Conservation (phyloP, 495 filamentous ascomycete species). For the Ascobolus immersus region DNA sequence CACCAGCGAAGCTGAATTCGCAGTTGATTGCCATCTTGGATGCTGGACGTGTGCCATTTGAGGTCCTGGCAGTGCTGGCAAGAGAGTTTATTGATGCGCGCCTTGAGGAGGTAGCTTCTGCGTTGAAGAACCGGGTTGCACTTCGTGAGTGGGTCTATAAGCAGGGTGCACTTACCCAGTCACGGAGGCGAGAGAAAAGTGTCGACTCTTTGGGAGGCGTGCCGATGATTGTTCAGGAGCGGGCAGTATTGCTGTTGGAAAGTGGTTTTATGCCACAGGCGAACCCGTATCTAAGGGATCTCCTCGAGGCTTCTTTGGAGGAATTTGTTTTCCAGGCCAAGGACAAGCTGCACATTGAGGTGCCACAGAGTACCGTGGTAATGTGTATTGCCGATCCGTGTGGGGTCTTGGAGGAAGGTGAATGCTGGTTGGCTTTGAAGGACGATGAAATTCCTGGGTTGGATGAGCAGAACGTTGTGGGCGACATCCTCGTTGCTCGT, state of each 20-base stretch:
- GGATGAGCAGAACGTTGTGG: conserved; percentile 31
- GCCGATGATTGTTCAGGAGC: conserved; percentile 4
- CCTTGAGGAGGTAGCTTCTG: conserved; percentile 31
- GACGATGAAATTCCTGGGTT: conserved; percentile 30
- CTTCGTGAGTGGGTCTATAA: conserved; percentile 33
- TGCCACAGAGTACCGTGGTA: conserved; percentile 49
- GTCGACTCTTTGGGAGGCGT: conserved; percentile 23
- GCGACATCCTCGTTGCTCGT: conserved; percentile 56
- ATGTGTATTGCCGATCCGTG: conserved; percentile 65
- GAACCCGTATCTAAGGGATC: conserved; percentile 32
- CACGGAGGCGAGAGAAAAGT: conserved; percentile 16
- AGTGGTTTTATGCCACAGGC: conserved; percentile 38
- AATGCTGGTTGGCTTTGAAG: conserved; percentile 58
- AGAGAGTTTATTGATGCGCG: conserved; percentile 32
- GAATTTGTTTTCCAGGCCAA: conserved; percentile 30
- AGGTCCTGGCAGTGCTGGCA: conserved; percentile 28
- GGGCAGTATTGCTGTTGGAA: conserved; percentile 19
- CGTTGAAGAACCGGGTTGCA: conserved; percentile 24
- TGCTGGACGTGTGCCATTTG: conserved; percentile 29
- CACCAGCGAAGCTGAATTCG: conserved; percentile 40
- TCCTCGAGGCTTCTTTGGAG: conserved; percentile 28
- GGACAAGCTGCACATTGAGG: conserved; percentile 40
- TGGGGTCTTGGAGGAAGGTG: conserved; percentile 39
- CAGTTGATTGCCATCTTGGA: conserved; percentile 58
- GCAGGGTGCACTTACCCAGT: conserved; percentile 13